Conservation (phyloP, 2,329 filamentous ascomycete genomes). For the Pezizomycotina sp. region DNA sequence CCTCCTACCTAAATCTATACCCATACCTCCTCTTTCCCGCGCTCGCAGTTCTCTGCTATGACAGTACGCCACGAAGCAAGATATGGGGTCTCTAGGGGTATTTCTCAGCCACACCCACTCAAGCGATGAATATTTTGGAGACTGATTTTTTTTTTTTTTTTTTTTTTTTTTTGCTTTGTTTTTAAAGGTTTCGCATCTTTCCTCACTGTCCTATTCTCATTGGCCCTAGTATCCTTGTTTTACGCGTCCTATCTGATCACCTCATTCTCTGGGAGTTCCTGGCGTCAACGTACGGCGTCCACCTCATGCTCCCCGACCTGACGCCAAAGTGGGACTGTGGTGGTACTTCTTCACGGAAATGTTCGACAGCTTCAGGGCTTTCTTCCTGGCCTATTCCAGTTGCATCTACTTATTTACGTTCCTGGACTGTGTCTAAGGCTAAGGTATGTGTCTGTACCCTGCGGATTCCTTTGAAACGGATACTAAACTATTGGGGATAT, state of each 20-base stretch:
- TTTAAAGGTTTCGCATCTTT: conserved; percentile 38
- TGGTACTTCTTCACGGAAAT: conserved; percentile 99
- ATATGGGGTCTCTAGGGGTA: conserved; percentile 1
- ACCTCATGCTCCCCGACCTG: conserved; percentile 76
- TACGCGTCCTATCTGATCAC: conserved; percentile 41
- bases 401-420: conserved; percentile 82
- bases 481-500: background rate
- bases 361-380: conserved; percentile 93
- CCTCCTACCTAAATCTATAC: conserved; percentile 83
- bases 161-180: conserved; percentile 12
- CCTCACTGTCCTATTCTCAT: conserved; percentile 39
- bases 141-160: background rate
- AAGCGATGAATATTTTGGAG: conserved; percentile 22
- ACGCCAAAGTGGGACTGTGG: conserved; percentile 95
- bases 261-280: conserved; percentile 70
- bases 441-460: conserved; percentile 34
- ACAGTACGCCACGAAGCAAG: conserved; percentile 35
- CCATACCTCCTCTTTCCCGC: conserved; percentile 75
- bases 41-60: conserved; percentile 62
- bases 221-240: conserved; percentile 25
- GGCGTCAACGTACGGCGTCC: conserved; percentile 76
- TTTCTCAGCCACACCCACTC: conserved; percentile 23
- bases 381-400: conserved; percentile 96
- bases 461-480: background rate
- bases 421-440: conserved; percentile 70